phyloP scores from a whole-genome alignment of 2,329 filamentous ascomycete genomes.

The Colletotrichum eremochloae region DNA sequence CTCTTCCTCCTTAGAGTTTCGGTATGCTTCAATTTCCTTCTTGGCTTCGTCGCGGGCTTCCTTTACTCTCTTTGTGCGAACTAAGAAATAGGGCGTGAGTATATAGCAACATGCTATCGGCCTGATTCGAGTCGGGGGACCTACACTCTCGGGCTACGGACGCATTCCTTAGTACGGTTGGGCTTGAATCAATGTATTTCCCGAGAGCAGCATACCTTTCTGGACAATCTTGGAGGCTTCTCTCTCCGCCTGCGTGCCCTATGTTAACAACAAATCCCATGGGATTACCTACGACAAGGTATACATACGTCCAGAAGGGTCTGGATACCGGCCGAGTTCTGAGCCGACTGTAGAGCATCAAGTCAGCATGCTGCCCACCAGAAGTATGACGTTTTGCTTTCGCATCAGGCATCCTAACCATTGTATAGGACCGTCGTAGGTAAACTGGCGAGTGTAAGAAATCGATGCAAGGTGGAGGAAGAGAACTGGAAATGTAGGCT shows the following conservation, averaged over 20 bases:
- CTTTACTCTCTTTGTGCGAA: constrained; percentile 95
- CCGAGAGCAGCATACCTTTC: constrained; percentile 75
- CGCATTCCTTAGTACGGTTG: constrained; percentile 2
- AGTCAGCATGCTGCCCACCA: constrained; percentile 24
- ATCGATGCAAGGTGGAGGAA: background rate
- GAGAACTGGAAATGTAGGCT: background rate
- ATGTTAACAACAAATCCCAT: constrained; percentile 2
- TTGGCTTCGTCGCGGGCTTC: constrained; percentile 97
- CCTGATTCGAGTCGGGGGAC: constrained; percentile 47
- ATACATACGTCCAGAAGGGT: constrained; percentile 93
- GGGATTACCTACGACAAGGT: constrained; percentile 15
- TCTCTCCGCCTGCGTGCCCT: constrained; percentile 82
- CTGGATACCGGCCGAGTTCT: constrained; percentile 98
- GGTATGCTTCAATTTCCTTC: constrained; percentile 97
- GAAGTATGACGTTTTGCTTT: constrained; percentile 11
- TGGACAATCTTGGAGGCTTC: constrained; percentile 99
- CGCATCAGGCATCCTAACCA: constrained; percentile 28
- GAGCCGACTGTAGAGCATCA: constrained; percentile 78
- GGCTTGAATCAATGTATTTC: background rate
- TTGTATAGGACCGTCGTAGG: constrained; percentile 15
- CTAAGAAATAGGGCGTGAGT: constrained; percentile 44
- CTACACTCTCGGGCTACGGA: constrained; percentile 86
- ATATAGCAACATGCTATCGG: background rate
- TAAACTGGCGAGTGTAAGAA: background rate
- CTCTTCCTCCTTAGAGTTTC: constrained; percentile 89